Evolutionary conservation across 352 stramenopile species (phyloP).

Genomic region (Globisporangium carolinianum): DNA sequence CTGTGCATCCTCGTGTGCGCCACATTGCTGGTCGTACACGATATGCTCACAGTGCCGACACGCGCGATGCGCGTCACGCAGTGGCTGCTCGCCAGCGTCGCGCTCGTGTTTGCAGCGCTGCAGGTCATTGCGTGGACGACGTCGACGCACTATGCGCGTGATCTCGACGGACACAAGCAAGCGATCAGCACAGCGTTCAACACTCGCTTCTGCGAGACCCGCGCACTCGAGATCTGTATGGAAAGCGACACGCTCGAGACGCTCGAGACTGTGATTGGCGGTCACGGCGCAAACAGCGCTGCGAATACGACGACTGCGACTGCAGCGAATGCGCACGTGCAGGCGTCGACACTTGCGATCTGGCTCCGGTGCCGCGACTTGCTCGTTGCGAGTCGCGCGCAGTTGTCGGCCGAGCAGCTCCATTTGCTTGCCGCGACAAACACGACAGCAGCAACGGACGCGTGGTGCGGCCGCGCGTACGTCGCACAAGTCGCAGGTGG

Average conservation of each 20-base stretch:
- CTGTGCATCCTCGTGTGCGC: too few relatives aligned
- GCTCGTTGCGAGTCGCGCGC: constrained; percentile 5
- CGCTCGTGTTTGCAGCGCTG: constrained; percentile 3
- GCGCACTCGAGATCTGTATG: constrained; percentile 11
- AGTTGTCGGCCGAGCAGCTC: constrained; percentile 4
- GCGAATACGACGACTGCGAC: too few relatives aligned
- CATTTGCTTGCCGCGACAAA: constrained; percentile 10
- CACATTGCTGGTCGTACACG: neutral
- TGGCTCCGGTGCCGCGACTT: constrained; percentile 14
- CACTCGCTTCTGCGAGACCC: constrained; percentile 14
- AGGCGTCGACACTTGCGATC: constrained; percentile 2
- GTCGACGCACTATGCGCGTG: constrained; percentile 8
- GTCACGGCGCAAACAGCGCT: neutral
- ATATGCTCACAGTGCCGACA: neutral
- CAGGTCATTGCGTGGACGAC: constrained; percentile 9
- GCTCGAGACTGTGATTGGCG: constrained; percentile 9
- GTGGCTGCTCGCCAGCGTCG: constrained; percentile 1
- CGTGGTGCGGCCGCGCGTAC: constrained; percentile 12
- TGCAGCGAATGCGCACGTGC: neutral
- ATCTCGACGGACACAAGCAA: neutral
- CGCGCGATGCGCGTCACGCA: neutral
- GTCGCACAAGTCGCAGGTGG: constrained; percentile 1
- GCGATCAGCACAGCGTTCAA: constrained; percentile 12
- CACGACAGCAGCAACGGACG: constrained; percentile 5
- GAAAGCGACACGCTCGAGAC: constrained; percentile 5